phyloP scores from a whole-genome alignment of 371 early-diverging fungal genomes.

The Parasitella parasitica region DNA sequence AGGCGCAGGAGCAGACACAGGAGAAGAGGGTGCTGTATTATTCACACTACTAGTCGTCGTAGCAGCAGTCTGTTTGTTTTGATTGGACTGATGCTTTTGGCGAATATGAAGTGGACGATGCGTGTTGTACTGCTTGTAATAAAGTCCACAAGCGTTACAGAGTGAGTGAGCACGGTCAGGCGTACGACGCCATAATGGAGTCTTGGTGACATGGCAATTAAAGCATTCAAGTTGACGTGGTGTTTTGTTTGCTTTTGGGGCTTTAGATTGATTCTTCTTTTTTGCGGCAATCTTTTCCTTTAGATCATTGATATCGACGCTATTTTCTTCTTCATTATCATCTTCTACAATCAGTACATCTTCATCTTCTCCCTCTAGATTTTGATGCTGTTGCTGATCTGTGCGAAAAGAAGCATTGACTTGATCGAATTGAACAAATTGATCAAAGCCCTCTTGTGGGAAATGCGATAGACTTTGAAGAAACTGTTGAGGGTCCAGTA shows the following conservation, averaged over 20 bases:
- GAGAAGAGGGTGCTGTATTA: neutral
- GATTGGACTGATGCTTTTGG: constrained; percentile 40
- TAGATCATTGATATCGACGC: neutral
- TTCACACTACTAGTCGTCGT: neutral
- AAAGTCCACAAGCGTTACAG: constrained; percentile 87
- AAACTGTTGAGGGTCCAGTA: neutral
- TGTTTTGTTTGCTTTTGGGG: neutral
- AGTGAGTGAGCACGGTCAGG: constrained; percentile 75
- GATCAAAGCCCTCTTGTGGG: constrained; percentile 13
- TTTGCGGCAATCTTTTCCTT: constrained; percentile 5
- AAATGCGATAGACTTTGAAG: neutral
- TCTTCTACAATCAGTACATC: neutral
- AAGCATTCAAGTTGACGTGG: constrained; percentile 65
- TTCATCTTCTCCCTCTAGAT: neutral
- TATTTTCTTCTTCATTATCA: neutral
- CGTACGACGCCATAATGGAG: constrained; percentile 83
- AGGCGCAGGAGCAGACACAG: neutral
- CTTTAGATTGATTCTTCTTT: neutral
- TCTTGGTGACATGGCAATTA: constrained; percentile 78
- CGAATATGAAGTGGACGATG: constrained; percentile 69
- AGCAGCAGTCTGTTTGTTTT: constrained; percentile 6
- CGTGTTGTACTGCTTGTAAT: constrained; percentile 72
- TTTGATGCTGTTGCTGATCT: neutral
- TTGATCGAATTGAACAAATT: constrained; percentile 17
- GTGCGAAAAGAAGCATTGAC: neutral